phyloP scores from a whole-genome alignment of 345 rosid species.

The Psidium friedrichsthalianum region DNA sequence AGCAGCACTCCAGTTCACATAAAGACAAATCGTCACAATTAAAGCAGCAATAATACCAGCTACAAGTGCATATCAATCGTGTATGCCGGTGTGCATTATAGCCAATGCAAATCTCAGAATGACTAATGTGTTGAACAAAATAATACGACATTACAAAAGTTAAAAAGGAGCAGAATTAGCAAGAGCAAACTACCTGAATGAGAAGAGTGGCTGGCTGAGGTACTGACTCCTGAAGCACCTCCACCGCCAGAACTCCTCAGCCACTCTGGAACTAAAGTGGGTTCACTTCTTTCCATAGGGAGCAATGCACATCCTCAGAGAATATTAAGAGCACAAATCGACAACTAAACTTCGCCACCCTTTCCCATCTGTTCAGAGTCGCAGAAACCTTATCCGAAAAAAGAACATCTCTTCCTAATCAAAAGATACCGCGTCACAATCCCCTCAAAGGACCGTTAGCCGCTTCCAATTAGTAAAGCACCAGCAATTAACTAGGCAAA shows the following conservation, averaged over 20 bases:
- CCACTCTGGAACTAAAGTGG: slow-evolving; percentile 80
- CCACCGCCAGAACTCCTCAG: slow-evolving; percentile 43
- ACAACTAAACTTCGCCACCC: slow-evolving; percentile 25
- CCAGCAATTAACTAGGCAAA: background rate
- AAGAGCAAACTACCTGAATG: slow-evolving; percentile 34
- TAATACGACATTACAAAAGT: background rate
- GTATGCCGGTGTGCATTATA: background rate
- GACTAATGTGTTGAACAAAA: background rate
- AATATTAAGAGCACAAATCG: background rate
- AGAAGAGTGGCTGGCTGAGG: slow-evolving; percentile 47
- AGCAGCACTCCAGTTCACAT: background rate
- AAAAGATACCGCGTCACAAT: background rate
- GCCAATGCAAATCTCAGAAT: background rate
- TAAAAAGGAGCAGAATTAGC: background rate
- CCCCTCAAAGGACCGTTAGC: background rate
- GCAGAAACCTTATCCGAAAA: background rate
- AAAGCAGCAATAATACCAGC: background rate
- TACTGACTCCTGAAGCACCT: slow-evolving; percentile 49
- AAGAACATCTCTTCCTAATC: background rate
- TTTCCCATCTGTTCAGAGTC: background rate
- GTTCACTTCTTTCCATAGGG: slow-evolving; percentile 75
- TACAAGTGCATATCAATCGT: background rate
- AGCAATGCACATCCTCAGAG: slow-evolving; percentile 45
- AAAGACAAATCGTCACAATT: background rate
- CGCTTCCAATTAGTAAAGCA: background rate